Conservation (phyloP, 2,329 filamentous ascomycete genomes). For the Fusarium sp. region DNA sequence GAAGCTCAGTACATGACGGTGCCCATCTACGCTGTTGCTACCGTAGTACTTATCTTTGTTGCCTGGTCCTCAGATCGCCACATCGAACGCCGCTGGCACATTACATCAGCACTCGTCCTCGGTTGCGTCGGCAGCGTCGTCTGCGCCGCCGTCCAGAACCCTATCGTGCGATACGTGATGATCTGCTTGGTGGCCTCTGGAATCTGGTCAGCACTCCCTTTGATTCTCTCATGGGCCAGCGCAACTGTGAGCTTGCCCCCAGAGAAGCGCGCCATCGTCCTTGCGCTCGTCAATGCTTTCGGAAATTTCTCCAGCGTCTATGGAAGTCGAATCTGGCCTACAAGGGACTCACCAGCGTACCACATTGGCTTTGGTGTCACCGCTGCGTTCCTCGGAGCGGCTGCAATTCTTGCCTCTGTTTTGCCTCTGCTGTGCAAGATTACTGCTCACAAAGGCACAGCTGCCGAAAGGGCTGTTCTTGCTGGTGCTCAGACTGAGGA, state of each 20-base stretch:
- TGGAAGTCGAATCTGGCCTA: background rate
- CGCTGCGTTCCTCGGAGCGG: background rate
- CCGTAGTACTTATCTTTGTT: background rate
- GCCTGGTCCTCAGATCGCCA: background rate
- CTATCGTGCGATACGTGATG: background rate
- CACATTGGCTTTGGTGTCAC: background rate
- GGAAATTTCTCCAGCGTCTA: background rate
- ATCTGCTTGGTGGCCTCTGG: background rate
- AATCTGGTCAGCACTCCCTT: background rate
- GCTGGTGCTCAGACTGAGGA: background rate
- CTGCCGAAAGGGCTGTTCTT: background rate
- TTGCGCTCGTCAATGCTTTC: background rate
- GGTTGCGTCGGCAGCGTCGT: background rate
- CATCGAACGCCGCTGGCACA: background rate
- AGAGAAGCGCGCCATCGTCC: background rate
- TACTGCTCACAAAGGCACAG: background rate
- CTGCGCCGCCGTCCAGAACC: background rate
- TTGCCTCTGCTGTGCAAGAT: background rate
- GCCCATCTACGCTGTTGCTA: background rate
- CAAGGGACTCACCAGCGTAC: background rate
- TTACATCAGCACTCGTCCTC: background rate
- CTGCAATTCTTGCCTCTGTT: background rate
- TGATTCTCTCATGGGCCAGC: background rate
- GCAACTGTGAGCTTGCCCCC: background rate
- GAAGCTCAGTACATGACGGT: background rate